Conservation (phyloP, 2,329 filamentous ascomycete species). For the Lachnellula occidentalis region DNA sequence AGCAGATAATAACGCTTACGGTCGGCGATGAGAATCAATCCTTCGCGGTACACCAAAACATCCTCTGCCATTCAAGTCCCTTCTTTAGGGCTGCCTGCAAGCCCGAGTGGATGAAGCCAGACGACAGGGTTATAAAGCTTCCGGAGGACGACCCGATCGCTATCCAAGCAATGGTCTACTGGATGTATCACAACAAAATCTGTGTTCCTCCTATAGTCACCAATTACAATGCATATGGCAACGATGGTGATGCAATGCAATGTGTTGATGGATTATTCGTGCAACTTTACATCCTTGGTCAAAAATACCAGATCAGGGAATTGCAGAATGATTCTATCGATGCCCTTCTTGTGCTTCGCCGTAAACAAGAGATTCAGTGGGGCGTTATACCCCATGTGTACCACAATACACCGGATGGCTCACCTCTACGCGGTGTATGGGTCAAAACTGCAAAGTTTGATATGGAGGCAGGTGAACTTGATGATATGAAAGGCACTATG, state of each 20-base stretch:
- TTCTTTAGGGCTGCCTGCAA: constrained; percentile 11
- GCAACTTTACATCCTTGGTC: constrained; percentile 6
- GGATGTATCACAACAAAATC: constrained; percentile 11
- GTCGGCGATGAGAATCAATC: constrained; percentile 1
- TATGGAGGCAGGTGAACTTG: background rate
- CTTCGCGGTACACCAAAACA: constrained; percentile 8
- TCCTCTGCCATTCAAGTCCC: constrained; percentile 10
- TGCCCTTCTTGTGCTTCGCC: background rate
- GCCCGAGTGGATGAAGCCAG: constrained; percentile 1
- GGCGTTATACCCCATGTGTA: background rate
- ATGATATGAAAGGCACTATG: background rate
- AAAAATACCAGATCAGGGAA: constrained; percentile 6
- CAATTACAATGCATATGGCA: too few species aligned
- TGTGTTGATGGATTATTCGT: constrained; percentile 1
- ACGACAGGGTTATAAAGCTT: constrained; percentile 3
- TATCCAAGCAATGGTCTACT: constrained; percentile 7
- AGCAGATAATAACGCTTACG: constrained; percentile 3
- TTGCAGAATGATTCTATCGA: constrained; percentile 10
- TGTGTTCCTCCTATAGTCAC: background rate
- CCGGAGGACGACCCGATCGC: constrained; percentile 4
- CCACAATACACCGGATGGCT: background rate
- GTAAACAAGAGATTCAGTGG: too few species aligned
- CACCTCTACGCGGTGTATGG: background rate
- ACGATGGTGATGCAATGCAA: too few species aligned
- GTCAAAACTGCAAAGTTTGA: background rate